Percentiles rank a stretch among this genome's conserved stretches.
Evolutionary conservation across 2,329 filamentous ascomycete species (phyloP).

Genomic region (Venturia nashicola): DNA sequence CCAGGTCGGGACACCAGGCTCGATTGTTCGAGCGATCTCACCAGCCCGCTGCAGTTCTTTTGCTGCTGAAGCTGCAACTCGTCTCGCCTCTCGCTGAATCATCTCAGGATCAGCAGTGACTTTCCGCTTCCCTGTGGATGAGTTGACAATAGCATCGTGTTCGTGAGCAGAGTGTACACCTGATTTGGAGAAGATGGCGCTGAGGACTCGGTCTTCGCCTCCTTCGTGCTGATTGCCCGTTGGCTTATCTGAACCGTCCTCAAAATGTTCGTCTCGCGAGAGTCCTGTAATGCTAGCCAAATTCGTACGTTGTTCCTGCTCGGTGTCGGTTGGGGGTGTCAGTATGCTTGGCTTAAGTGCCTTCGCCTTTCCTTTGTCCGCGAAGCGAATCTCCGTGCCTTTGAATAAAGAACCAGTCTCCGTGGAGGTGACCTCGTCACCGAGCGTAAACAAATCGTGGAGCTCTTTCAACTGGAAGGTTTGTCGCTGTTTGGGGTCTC

Average conservation of each 20-base stretch:
- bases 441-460: conserved; percentile 81
- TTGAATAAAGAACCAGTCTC: conserved; percentile 81
- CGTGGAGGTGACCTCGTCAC: conserved; percentile 53
- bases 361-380: conserved; percentile 22
- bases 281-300: conserved; percentile 27
- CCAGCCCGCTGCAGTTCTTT: conserved; percentile 61
- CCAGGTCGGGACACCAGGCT: conserved; percentile 84
- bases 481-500: conserved; percentile 84
- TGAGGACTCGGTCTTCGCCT: conserved; percentile 61
- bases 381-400: conserved; percentile 65
- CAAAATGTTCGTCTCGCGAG: conserved; percentile 30
- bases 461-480: conserved; percentile 83
- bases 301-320: conserved; percentile 10
- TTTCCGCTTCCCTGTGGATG: conserved; percentile 51
- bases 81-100: conserved; percentile 69
- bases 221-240: conserved; percentile 17
- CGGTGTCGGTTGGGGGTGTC: conserved; percentile 18
- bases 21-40: conserved; percentile 58
- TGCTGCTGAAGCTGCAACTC: conserved; percentile 66
- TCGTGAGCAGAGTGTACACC: conserved; percentile 85
- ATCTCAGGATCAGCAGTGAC: conserved; percentile 64
- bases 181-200: conserved; percentile 76
- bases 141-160: conserved; percentile 71
- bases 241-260: not conserved
- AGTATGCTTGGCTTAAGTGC: conserved; percentile 15